A percentile compares a stretch with the other conserved stretches of the same genome.
phyloP scores from a whole-genome alignment of 2,329 filamentous ascomycete genomes.

The Chalaropsis ovoidea region DNA sequence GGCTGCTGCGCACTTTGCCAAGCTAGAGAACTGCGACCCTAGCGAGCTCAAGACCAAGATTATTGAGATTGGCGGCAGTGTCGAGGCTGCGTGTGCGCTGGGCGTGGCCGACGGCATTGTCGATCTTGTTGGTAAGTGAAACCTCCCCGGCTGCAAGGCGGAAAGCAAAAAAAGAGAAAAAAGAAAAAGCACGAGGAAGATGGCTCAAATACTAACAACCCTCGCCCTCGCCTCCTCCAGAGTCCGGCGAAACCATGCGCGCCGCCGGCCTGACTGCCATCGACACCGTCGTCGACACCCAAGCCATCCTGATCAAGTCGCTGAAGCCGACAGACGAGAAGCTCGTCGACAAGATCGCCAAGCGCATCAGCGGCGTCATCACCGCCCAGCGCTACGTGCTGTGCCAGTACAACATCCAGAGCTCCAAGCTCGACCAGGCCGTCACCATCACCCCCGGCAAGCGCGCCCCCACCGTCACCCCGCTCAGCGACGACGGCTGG shows the following conservation, averaged over 20 bases:
- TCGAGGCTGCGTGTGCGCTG: constrained; percentile 90
- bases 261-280: constrained; percentile 89
- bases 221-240: constrained; percentile 36
- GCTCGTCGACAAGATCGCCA: constrained; percentile 73
- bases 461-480: constrained; percentile 83
- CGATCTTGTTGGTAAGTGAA: constrained; percentile 75
- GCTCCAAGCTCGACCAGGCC: constrained; percentile 55
- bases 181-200: background rate
- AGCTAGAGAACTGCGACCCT: constrained; percentile 50
- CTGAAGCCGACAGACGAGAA: constrained; percentile 68
- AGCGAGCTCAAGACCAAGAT: constrained; percentile 60
- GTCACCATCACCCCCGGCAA: constrained; percentile 81
- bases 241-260: constrained; percentile 97
- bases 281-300: constrained; percentile 80
- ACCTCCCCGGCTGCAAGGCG: background rate
- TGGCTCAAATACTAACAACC: background rate
- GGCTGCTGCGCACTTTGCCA: constrained; percentile 70
- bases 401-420: constrained; percentile 90
- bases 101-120: constrained; percentile 96
- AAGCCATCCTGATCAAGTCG: constrained; percentile 85
- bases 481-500: constrained; percentile 80
- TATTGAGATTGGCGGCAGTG: constrained; percentile 89
- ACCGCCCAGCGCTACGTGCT: constrained; percentile 88
- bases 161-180: background rate
- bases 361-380: constrained; percentile 85